These are phyloP conservation scores for Actinomortierella wolfii DNA, from an alignment of 371 early-diverging fungal genomes.

Conservation along the genomic window DNA sequence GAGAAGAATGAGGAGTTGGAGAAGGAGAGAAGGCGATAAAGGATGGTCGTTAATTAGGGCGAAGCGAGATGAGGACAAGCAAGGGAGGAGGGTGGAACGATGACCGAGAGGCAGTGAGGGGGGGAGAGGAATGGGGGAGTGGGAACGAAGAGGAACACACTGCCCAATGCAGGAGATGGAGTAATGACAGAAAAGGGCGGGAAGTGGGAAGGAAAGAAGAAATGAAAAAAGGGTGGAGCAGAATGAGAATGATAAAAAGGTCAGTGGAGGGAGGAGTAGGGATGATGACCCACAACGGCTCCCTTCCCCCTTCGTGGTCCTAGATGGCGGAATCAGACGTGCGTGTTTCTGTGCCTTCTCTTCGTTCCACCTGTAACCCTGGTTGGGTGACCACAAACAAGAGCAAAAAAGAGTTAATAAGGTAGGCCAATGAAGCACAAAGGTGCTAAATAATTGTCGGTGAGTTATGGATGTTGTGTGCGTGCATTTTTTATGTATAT, in stretches of 20 bases:
- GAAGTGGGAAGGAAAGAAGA: background rate
- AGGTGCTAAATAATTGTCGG: too few relatives aligned
- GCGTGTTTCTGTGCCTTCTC: too few relatives aligned
- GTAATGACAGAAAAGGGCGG: background rate
- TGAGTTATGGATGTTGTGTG: too few relatives aligned
- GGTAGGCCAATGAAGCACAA: too few relatives aligned
- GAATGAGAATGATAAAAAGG: constrained; percentile 3
- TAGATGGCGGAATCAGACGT: too few relatives aligned
- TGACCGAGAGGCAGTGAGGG: background rate
- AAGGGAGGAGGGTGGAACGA: background rate
- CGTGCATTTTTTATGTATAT: too few relatives aligned
- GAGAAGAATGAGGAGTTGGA: background rate
- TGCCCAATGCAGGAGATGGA: background rate
- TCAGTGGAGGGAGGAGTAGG: background rate
- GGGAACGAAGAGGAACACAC: background rate
- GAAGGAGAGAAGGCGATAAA: background rate
- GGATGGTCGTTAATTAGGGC: background rate
- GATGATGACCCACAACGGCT: too few relatives aligned
- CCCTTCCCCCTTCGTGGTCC: too few relatives aligned
- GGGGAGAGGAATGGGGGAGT: background rate
- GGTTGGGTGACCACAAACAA: too few relatives aligned
- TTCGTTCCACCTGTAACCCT: background rate
- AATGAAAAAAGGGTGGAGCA: background rate
- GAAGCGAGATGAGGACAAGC: background rate
- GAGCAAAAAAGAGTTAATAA: too few relatives aligned